Conservation (phyloP, 306 rosid genomes). For the Prunus mira region DNA sequence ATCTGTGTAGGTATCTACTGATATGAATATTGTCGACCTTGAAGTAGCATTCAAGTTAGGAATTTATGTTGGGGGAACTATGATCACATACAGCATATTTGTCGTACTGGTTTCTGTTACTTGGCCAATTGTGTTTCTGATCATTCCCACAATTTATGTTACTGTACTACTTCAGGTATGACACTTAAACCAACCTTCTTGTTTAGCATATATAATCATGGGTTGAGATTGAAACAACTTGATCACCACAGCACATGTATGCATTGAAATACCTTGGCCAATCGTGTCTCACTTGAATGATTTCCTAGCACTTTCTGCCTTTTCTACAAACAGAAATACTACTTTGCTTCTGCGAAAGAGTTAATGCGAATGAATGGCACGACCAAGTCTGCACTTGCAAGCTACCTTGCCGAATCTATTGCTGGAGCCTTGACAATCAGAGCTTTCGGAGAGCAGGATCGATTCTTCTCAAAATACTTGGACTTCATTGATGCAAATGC, state of each 20-base stretch:
- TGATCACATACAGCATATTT: constrained; percentile 24
- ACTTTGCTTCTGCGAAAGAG: constrained; percentile 29
- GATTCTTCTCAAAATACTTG: constrained; percentile 23
- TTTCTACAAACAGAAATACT: constrained; percentile 18
- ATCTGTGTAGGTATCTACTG: constrained; percentile 48
- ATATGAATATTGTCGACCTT: constrained; percentile 50
- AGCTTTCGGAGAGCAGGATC: constrained; percentile 27
- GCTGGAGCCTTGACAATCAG: constrained; percentile 30
- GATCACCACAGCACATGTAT: no score
- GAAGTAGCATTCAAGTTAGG: constrained; percentile 37
- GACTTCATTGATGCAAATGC: constrained; percentile 29
- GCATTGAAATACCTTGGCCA: no score
- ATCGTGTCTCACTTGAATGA: not conserved
- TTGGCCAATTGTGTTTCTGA: constrained; percentile 55
- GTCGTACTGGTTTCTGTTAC: constrained; percentile 40
- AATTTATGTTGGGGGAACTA: constrained; percentile 18
- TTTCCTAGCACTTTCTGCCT: not conserved
- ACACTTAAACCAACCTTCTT: not conserved
- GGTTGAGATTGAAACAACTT: no score
- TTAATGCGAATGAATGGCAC: constrained; percentile 35
- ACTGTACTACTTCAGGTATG: constrained; percentile 49
- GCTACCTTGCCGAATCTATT: constrained; percentile 27
- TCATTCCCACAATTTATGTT: constrained; percentile 38
- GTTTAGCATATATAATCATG: no score
- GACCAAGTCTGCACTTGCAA: constrained; percentile 36